Conservation (phyloP, 192 early-diverging fungal genomes). For the Coemansia sp. region DNA sequence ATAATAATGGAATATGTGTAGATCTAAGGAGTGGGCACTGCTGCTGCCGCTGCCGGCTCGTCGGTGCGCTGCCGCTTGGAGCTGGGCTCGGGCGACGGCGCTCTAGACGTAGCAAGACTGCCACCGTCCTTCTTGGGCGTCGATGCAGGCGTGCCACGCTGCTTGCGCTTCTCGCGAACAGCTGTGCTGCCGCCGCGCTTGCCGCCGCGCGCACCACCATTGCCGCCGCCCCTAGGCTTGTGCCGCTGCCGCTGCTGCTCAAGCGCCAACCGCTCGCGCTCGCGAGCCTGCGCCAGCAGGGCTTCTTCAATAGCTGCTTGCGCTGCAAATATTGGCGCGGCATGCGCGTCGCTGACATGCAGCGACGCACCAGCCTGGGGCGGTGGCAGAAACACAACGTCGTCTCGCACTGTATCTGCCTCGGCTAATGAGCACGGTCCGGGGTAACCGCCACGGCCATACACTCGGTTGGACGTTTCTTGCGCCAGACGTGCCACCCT, state of each 20-base stretch:
- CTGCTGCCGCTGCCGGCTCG: neutral
- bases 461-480: slow-evolving; percentile 40
- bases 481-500: slow-evolving; percentile 37
- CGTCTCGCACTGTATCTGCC: slow-evolving; percentile 1
- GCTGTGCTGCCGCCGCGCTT: slow-evolving; percentile 19
- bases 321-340: neutral
- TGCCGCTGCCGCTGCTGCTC: slow-evolving; percentile 9
- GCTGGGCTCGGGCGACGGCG: slow-evolving; percentile 6
- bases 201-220: slow-evolving; percentile 21
- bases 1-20: slow-evolving; percentile 1
- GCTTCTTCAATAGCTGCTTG: slow-evolving; percentile 18
- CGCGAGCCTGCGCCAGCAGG: slow-evolving; percentile 22
- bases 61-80: slow-evolving; percentile 3
- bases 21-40: neutral
- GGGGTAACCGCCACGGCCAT: slow-evolving; percentile 28
- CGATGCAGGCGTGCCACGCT: slow-evolving; percentile 11
- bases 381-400: slow-evolving; percentile 32
- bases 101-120: slow-evolving; percentile 21
- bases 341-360: neutral
- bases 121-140: slow-evolving; percentile 10
- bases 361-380: slow-evolving; percentile 1
- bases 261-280: slow-evolving; percentile 4
- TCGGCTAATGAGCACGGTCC: too few relatives aligned
- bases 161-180: slow-evolving; percentile 42
- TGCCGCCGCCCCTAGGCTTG: slow-evolving; percentile 20